These are phyloP conservation scores for Paraphaeosphaeria minitans DNA, from an alignment of 2,329 filamentous ascomycete genomes.

Conservation along the genomic window DNA sequence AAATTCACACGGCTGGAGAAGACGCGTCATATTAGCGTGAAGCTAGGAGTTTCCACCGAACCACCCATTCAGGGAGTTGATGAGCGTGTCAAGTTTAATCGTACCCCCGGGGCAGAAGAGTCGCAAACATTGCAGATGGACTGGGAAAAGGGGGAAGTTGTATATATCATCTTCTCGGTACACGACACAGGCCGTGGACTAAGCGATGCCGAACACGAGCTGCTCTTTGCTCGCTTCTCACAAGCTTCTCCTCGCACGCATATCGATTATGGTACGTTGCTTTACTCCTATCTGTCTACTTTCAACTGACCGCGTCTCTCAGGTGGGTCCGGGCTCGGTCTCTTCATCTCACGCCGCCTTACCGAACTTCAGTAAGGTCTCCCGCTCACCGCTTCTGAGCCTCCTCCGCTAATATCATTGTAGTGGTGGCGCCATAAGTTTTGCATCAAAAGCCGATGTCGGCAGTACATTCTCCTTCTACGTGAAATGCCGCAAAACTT, in stretches of 20 bases:
- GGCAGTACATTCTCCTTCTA: slow-evolving; percentile 44
- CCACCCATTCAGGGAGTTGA: slow-evolving; percentile 44
- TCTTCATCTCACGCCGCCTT: slow-evolving; percentile 40
- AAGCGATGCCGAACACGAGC: slow-evolving; percentile 40
- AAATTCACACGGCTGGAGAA: slow-evolving; percentile 50
- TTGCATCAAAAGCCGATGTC: slow-evolving; percentile 24
- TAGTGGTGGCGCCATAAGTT: slow-evolving; percentile 37
- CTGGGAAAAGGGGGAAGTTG: slow-evolving; percentile 39
- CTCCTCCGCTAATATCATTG: neutral
- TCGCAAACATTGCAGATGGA: slow-evolving; percentile 21
- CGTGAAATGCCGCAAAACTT: slow-evolving; percentile 28
- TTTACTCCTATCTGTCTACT: too few species aligned
- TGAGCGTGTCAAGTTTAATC: slow-evolving; percentile 22
- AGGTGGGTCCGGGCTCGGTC: slow-evolving; percentile 45
- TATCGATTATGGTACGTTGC: slow-evolving; percentile 18
- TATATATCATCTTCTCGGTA: slow-evolving; percentile 46
- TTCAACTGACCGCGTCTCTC: neutral
- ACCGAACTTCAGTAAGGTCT: slow-evolving; percentile 32
- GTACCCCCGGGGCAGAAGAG: slow-evolving; percentile 26
- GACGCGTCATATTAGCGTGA: slow-evolving; percentile 43
- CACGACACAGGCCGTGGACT: slow-evolving; percentile 50
- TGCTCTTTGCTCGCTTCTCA: slow-evolving; percentile 39
- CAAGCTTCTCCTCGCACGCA: slow-evolving; percentile 42
- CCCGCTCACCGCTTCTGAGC: neutral
- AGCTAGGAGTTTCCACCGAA: slow-evolving; percentile 38